Percentiles rank a stretch among this genome's conserved stretches.
These are phyloP conservation scores for Westerdykella aurantiaca DNA, from an alignment of 2,329 filamentous ascomycete species.

Conservation along the genomic window DNA sequence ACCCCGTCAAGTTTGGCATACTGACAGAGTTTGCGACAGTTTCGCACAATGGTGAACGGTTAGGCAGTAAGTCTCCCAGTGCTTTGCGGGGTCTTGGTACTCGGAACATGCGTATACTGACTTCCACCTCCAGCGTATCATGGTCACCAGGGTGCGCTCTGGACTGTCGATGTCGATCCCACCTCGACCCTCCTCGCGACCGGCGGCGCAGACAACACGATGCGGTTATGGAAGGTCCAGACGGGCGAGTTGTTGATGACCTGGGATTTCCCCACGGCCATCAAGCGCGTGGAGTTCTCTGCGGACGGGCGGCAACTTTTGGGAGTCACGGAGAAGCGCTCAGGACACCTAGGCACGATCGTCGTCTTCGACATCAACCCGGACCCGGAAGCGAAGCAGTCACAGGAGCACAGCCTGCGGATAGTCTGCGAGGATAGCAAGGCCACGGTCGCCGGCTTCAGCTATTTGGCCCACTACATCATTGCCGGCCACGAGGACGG, in stretches of 20 bases:
- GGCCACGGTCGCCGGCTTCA: conserved; percentile 95
- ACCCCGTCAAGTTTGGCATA: conserved; percentile 2
- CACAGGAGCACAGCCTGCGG: conserved; percentile 71
- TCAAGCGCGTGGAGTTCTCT: conserved; percentile 97
- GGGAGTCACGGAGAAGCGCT: conserved; percentile 96
- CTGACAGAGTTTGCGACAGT: conserved; percentile 33
- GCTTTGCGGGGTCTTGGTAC: background rate
- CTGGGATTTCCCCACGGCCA: conserved; percentile 94
- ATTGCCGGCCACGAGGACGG: conserved; percentile 97
- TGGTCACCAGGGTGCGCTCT: conserved; percentile 95
- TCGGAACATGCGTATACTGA: background rate
- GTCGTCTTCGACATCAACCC: conserved; percentile 84
- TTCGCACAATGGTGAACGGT: conserved; percentile 93
- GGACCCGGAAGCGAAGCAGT: conserved; percentile 77
- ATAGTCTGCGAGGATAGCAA: conserved; percentile 92
- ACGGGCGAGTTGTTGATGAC: conserved; percentile 89
- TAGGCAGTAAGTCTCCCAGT: conserved; percentile 50
- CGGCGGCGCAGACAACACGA: conserved; percentile 96
- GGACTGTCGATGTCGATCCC: conserved; percentile 96
- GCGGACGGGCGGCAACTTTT: conserved; percentile 86
- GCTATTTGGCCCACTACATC: conserved; percentile 90
- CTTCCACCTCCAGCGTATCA: conserved; percentile 57
- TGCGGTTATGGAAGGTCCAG: conserved; percentile 94
- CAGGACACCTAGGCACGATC: conserved; percentile 92
- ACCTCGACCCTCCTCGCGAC: conserved; percentile 87